Conservation (phyloP, 306 rosid genomes). For the Delonix regia region DNA sequence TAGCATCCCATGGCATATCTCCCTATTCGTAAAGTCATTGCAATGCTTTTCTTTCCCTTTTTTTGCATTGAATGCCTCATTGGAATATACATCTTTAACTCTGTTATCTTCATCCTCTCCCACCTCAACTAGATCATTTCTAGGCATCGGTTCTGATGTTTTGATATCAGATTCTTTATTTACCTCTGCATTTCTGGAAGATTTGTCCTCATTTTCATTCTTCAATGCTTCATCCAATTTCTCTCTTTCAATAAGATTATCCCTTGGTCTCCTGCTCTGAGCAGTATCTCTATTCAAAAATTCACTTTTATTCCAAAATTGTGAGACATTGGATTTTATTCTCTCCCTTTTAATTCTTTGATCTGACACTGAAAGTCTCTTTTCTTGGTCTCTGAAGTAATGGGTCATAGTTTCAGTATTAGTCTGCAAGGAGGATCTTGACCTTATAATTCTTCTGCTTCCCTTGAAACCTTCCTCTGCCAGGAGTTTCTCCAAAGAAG, state of each 20-base stretch:
- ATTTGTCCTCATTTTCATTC: conserved; percentile 26
- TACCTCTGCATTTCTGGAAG: not conserved
- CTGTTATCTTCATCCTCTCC: conserved; percentile 1
- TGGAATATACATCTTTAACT: conserved; percentile 17
- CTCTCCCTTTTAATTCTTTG: conserved; percentile 38
- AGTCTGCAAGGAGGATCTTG: conserved; percentile 54
- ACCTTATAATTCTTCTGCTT: conserved; percentile 48
- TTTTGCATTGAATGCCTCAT: conserved; percentile 7
- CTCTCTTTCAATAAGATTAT: conserved; percentile 14
- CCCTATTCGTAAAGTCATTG: conserved; percentile 17
- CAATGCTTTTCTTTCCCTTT: conserved; percentile 36
- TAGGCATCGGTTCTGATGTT: conserved; percentile 25
- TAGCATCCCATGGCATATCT: not conserved
- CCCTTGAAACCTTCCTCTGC: conserved; percentile 81
- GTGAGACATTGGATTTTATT: conserved; percentile 39
- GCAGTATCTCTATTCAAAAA: not conserved
- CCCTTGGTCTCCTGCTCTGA: conserved; percentile 18
- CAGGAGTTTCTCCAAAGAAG: conserved; percentile 82
- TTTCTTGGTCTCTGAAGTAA: conserved; percentile 28
- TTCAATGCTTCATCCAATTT: conserved; percentile 26
- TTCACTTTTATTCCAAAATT: conserved; percentile 16
- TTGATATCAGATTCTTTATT: not conserved
- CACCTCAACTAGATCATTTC: conserved; percentile 34
- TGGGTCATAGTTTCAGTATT: conserved; percentile 41
- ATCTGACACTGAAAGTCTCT: conserved; percentile 39